A percentile compares a stretch with the other conserved stretches of the same genome.
phyloP scores from a whole-genome alignment of 208 protist species.

The Wallacemonas sp. region DNA sequence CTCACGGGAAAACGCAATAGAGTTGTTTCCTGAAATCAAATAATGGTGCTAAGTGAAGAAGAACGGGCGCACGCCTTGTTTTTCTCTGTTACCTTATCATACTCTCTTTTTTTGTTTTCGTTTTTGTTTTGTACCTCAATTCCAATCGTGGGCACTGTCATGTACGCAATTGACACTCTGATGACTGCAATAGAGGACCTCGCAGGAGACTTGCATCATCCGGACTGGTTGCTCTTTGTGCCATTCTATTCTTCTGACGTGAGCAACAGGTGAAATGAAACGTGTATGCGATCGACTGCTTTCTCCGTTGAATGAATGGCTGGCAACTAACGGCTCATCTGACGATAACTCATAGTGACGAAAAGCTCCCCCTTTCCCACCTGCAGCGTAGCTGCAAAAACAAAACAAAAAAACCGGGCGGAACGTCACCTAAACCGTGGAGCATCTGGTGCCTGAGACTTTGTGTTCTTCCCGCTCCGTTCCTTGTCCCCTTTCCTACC shows the following conservation, averaged over 20 bases:
- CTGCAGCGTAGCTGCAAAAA: no score
- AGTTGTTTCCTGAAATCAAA: neutral
- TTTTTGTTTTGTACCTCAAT: constrained; percentile 20
- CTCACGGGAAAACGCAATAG: constrained; percentile 7
- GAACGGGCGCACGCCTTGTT: constrained; percentile 1
- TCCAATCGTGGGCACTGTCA: neutral
- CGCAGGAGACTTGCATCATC: neutral
- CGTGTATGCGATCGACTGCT: neutral
- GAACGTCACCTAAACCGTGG: no score
- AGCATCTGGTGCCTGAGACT: neutral
- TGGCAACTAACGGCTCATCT: no score
- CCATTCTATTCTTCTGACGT: neutral
- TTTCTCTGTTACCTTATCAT: neutral
- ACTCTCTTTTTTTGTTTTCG: constrained; percentile 21
- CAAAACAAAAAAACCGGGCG: no score
- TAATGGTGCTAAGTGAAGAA: constrained; percentile 12
- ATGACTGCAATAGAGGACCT: constrained; percentile 15
- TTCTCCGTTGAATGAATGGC: neutral
- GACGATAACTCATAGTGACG: constrained; percentile 9
- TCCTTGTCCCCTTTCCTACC: no score
- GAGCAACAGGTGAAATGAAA: constrained; percentile 4
- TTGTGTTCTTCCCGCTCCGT: neutral
- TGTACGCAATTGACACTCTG: neutral
- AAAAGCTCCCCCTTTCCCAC: no score
- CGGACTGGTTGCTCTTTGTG: neutral